These are phyloP conservation scores for Lophium mytilinum DNA, from an alignment of 495 filamentous ascomycete genomes.

Conservation along the genomic window DNA sequence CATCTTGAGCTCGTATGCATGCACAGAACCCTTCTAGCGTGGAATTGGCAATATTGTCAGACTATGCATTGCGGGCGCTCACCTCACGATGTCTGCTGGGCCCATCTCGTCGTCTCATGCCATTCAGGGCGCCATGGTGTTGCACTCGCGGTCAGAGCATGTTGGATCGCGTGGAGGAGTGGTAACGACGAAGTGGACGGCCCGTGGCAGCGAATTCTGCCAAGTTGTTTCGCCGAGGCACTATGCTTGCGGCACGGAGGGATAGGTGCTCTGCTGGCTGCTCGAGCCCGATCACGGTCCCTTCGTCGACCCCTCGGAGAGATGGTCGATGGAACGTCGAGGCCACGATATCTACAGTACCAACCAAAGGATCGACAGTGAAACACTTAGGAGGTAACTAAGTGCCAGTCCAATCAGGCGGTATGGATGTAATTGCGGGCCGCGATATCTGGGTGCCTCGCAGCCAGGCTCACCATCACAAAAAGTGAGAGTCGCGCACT, in stretches of 20 bases:
- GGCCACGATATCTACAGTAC: too few species aligned
- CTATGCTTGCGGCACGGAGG: background rate
- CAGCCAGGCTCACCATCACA: too few species aligned
- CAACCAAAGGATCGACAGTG: background rate
- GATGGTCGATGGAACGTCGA: background rate
- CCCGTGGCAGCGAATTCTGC: conserved; percentile 1
- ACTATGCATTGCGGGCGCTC: background rate
- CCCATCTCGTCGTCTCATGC: background rate
- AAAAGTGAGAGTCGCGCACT: too few species aligned
- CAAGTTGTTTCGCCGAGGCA: conserved; percentile 15
- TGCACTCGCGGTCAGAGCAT: conserved; percentile 7
- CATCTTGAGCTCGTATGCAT: too few species aligned
- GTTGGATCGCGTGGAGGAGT: background rate
- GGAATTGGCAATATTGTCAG: background rate
- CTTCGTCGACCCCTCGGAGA: too few species aligned
- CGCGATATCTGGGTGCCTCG: background rate
- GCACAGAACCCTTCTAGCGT: background rate
- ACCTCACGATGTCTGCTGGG: background rate
- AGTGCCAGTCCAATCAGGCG: conserved; percentile 2
- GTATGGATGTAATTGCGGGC: conserved; percentile 1
- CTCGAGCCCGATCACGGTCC: too few species aligned
- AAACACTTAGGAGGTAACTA: conserved; percentile 6
- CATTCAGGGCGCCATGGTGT: conserved; percentile 6
- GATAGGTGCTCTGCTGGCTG: too few species aligned
- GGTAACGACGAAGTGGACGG: background rate